phyloP scores from a whole-genome alignment of 2,329 filamentous ascomycete genomes.

The Teratosphaeria destructans region DNA sequence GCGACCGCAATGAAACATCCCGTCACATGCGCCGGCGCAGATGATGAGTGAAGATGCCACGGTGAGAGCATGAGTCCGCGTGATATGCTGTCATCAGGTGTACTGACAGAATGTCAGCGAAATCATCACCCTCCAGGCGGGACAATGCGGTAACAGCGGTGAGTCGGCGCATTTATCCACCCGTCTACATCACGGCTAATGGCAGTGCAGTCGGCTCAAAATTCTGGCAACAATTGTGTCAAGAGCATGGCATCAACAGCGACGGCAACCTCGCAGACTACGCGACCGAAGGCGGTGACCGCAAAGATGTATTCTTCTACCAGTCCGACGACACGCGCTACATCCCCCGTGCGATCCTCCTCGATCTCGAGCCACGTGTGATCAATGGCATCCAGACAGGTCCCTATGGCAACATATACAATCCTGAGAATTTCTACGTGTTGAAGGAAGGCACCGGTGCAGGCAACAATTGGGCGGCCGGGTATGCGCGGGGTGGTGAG shows the following conservation, averaged over 20 bases:
- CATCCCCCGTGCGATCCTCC: conserved; percentile 88
- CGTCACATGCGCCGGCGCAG: not conserved
- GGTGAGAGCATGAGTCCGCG: conserved; percentile 3
- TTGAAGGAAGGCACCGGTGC: conserved; percentile 89
- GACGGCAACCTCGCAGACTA: conserved; percentile 97
- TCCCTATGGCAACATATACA: conserved; percentile 97
- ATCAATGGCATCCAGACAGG: conserved; percentile 88
- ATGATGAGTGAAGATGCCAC: conserved; percentile 10
- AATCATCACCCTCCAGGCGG: conserved; percentile 98
- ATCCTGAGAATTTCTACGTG: conserved; percentile 97
- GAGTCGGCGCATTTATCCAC: conserved; percentile 35
- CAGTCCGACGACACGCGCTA: conserved; percentile 97
- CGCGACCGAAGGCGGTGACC: conserved; percentile 91
- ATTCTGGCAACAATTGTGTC: conserved; percentile 98
- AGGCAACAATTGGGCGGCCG: conserved; percentile 96
- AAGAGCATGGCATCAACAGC: conserved; percentile 95
- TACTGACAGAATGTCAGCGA: conserved; percentile 49
- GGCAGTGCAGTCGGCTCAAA: conserved; percentile 70
- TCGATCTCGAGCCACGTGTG: conserved; percentile 89
- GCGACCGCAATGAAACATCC: too few relatives aligned
- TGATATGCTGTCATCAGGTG: not conserved
- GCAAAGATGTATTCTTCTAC: conserved; percentile 99
- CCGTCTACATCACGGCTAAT: not conserved
- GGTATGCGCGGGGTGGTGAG: conserved; percentile 82
- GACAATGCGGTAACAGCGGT: conserved; percentile 99